Conservation (phyloP, 1,284 basidiomycete genomes). For the Thelephora terrestris region DNA sequence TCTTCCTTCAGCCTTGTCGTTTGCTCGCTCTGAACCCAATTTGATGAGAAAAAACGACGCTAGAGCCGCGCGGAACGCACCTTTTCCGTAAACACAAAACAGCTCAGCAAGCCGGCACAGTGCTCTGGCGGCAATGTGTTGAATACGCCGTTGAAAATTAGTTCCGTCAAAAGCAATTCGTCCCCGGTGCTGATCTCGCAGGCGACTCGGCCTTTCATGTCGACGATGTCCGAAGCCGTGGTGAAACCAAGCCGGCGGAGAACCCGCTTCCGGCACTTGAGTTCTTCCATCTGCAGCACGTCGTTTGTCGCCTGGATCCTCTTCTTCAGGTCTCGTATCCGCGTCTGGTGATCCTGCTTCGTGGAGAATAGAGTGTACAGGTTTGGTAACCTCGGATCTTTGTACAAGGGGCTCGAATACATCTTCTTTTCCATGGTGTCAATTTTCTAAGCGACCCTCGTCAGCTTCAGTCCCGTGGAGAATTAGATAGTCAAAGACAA, state of each 20-base stretch:
- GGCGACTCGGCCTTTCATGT: constrained; percentile 96
- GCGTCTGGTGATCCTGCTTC: constrained; percentile 66
- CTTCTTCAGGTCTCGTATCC: constrained; percentile 72
- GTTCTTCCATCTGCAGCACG: constrained; percentile 92
- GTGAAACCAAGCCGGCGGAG: constrained; percentile 90
- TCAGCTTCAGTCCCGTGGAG: not conserved
- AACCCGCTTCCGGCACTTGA: constrained; percentile 93
- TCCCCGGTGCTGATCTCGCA: constrained; percentile 99
- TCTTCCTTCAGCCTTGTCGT: constrained; percentile 85
- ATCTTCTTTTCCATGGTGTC: constrained; percentile 78
- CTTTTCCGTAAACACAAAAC: constrained; percentile 98
- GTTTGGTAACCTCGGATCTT: constrained; percentile 63
- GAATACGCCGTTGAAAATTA: constrained; percentile 97
- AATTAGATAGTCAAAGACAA: constrained; percentile 6
- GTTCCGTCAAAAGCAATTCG: constrained; percentile 91
- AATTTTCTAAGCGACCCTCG: constrained; percentile 60
- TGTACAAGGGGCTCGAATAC: constrained; percentile 66
- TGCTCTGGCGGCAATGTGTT: constrained; percentile 87
- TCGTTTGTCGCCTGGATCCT: constrained; percentile 87
- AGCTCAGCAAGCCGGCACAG: constrained; percentile 86
- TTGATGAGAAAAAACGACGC: not conserved
- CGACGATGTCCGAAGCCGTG: constrained; percentile 83
- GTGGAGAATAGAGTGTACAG: constrained; percentile 73
- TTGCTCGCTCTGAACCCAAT: constrained; percentile 69
- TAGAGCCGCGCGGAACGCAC: constrained; percentile 29